Base-by-base conservation (phyloP, 176 grass and related monocot genomes). In the Saccharum spontaneum region DNA sequence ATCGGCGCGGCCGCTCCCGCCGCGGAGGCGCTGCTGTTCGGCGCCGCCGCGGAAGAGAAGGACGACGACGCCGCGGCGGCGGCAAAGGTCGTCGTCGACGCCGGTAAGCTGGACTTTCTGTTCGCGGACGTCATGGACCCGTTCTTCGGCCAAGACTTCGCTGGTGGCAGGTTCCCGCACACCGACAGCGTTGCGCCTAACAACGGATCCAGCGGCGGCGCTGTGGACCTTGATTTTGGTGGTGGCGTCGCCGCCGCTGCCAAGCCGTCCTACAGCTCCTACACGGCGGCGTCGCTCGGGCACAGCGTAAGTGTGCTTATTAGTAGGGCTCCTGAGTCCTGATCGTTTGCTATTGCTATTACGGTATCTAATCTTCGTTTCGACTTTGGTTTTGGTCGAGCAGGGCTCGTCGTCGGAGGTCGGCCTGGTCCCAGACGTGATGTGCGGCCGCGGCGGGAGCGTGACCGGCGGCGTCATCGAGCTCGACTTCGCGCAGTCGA, bases 321-420 rank as follows among this genome's bases (percentile, higher is more conserved):
- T 23, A 8, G 31, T 9, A 40, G 40, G 36, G 10, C 11, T 45
- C 12, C 12, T 48, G 22, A 6, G 3, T 45, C 12, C 12, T 48
- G 22, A 6, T 72, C 17, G 11, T 9, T 72, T 23, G 14, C 12
- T 37, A 83, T 8, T 65, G 1, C 67, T 34, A 4, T 60, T 55
- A 2, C 16, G 64, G 26, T 24, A 23, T 0, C 85, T 87, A 0
- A 83, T 30, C 26, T 64, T 44, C 23, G 3, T 26, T 1, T 28
- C 33, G 4, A 2, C 33, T 55, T 37, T 16, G 34, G 34, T 1
- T 46, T 76, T 36, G 37, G 45, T 89, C 11, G 31, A 85, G 34
- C 86, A 97, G 92, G 82, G 89, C 24, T 97, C 95, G 13, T 97
- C 92, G 34, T 91, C 86, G 65, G 90, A 92, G 78, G 86, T 91